phyloP scores from a whole-genome alignment of 1,284 basidiomycete genomes.

The Ganoderma meredithae region DNA sequence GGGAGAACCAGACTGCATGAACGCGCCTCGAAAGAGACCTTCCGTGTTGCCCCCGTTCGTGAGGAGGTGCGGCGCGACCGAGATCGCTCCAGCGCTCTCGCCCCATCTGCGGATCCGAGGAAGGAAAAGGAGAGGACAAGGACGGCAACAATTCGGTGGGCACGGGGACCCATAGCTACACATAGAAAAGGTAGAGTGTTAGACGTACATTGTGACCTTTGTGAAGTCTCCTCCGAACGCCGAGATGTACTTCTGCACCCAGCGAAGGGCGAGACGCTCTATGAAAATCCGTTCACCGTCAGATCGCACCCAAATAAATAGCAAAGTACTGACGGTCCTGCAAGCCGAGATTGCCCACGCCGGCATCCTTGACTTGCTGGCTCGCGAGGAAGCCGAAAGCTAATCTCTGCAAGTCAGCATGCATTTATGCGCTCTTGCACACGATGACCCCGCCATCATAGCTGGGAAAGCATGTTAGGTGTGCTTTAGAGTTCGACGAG shows the following conservation, averaged over 20 bases:
- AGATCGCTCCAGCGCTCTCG: slow-evolving; percentile 51
- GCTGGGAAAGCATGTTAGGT: slow-evolving; percentile 14
- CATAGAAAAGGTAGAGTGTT: background rate
- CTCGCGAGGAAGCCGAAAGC: slow-evolving; percentile 36
- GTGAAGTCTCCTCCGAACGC: slow-evolving; percentile 69
- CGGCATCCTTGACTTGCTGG: slow-evolving; percentile 56
- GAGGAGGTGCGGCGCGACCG: slow-evolving; percentile 43
- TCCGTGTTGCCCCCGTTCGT: slow-evolving; percentile 42
- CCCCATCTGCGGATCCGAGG: slow-evolving; percentile 44
- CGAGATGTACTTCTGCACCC: slow-evolving; percentile 66
- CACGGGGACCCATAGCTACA: slow-evolving; percentile 4
- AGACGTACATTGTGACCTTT: slow-evolving; percentile 60
- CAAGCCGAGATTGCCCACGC: slow-evolving; percentile 61
- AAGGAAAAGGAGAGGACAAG: background rate
- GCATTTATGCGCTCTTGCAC: background rate
- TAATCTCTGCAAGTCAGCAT: slow-evolving; percentile 21
- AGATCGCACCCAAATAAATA: background rate
- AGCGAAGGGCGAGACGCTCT: slow-evolving; percentile 37
- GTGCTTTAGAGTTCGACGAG: background rate
- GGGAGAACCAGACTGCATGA: slow-evolving; percentile 48
- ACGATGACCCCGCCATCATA: slow-evolving; percentile 43
- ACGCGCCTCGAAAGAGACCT: slow-evolving; percentile 45
- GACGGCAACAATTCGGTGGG: too few species aligned
- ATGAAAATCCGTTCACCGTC: slow-evolving; percentile 1
- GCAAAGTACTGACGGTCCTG: slow-evolving; percentile 52